phyloP scores from a whole-genome alignment of 768 basidiomycete species.

The Agaricus sinodeliciosus region DNA sequence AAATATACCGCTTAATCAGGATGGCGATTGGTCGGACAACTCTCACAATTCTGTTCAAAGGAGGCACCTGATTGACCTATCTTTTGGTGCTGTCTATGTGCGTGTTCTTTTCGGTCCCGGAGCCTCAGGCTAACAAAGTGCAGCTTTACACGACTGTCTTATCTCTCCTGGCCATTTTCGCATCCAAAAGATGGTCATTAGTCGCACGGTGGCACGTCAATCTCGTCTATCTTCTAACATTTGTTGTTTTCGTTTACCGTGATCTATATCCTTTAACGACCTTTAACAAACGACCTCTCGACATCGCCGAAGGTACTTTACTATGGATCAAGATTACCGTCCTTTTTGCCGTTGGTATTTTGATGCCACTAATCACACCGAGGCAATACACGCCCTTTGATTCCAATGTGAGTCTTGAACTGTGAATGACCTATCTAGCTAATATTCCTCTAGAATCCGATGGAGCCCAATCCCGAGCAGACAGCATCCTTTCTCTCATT shows the following conservation, averaged over 20 bases:
- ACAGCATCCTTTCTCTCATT: constrained; percentile 40
- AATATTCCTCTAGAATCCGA: constrained; percentile 23
- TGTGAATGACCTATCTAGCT: neutral
- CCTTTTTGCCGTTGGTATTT: constrained; percentile 6
- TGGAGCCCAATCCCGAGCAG: constrained; percentile 42
- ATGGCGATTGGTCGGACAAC: constrained; percentile 16
- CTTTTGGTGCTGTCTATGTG: constrained; percentile 10
- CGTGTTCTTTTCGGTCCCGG: constrained; percentile 21
- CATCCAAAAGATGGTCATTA: constrained; percentile 29
- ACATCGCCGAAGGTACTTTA: constrained; percentile 12
- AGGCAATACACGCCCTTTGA: constrained; percentile 14
- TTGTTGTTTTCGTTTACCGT: constrained; percentile 13
- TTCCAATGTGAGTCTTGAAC: constrained; percentile 6
- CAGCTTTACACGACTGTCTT: constrained; percentile 14
- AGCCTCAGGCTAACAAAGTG: constrained; percentile 10
- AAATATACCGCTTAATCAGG: constrained; percentile 19
- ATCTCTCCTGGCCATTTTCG: constrained; percentile 36
- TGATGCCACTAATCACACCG: constrained; percentile 12
- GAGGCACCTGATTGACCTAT: constrained; percentile 23
- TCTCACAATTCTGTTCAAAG: constrained; percentile 11
- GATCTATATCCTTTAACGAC: constrained; percentile 15
- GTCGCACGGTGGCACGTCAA: constrained; percentile 36
- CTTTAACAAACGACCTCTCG: constrained; percentile 8
- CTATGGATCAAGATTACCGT: constrained; percentile 14
- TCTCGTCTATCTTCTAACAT: constrained; percentile 7